phyloP scores from a whole-genome alignment of 441 rosid species.

The Viola pubescens region DNA sequence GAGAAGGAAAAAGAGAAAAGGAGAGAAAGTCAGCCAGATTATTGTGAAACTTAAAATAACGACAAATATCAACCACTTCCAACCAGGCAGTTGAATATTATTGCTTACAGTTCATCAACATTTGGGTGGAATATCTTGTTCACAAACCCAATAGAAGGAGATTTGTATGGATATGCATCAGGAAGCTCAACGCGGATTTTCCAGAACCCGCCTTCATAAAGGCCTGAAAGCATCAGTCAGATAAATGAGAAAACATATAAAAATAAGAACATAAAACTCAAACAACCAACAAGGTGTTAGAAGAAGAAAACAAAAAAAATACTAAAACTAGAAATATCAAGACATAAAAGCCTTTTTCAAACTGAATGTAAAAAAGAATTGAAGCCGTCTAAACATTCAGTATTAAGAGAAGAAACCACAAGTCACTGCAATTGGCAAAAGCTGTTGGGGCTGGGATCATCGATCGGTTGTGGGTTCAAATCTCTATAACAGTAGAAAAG shows the following conservation, averaged over 20 bases:
- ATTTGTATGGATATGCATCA: conserved; percentile 71
- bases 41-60: conserved; percentile 4
- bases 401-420: too few relatives aligned
- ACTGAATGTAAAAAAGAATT: too few relatives aligned
- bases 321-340: neutral
- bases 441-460: too few relatives aligned
- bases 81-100: conserved; percentile 3
- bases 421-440: too few relatives aligned
- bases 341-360: neutral
- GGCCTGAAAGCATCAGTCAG: conserved; percentile 35
- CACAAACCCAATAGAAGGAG: conserved; percentile 66
- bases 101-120: conserved; percentile 68
- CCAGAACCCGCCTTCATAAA: conserved; percentile 71
- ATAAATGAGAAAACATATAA: neutral
- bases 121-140: conserved; percentile 78
- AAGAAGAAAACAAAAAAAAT: neutral
- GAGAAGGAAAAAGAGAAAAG: conserved; percentile 10
- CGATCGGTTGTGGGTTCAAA: too few relatives aligned
- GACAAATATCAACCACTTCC: neutral
- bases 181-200: conserved; percentile 70
- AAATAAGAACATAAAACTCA: conserved; percentile 2
- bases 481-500: too few relatives aligned
- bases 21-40: neutral
- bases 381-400: too few relatives aligned
- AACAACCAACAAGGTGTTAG: conserved; percentile 9